A percentile compares a stretch with the other conserved stretches of the same genome.
Evolutionary conservation across 1,139 yeast genomes (phyloP).

Genomic region (Candida buenavistaensis): DNA sequence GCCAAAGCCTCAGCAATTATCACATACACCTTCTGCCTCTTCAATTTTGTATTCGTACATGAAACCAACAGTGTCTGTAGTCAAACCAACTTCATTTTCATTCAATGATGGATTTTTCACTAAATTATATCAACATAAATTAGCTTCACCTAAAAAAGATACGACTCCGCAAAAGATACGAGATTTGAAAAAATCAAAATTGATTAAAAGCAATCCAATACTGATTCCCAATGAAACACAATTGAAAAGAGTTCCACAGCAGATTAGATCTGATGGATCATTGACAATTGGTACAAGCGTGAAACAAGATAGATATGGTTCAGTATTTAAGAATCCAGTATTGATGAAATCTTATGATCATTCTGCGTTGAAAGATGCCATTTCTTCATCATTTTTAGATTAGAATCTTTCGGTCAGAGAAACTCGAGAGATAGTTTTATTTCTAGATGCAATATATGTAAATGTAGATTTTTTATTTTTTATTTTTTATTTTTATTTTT

Average conservation of each 20-base stretch:
- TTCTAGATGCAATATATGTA: neutral
- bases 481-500: conserved; percentile 3
- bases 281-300: conserved; percentile 46
- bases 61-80: neutral
- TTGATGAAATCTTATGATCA: conserved; percentile 38
- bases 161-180: conserved; percentile 21
- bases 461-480: conserved; percentile 1
- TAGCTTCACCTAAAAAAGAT: neutral
- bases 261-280: conserved; percentile 29
- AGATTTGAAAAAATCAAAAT: conserved; percentile 16
- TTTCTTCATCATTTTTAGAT: conserved; percentile 19
- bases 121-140: conserved; percentile 1
- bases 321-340: conserved; percentile 39
- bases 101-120: conserved; percentile 3
- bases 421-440: conserved; percentile 8
- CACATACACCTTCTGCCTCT: conserved; percentile 5
- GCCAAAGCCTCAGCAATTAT: neutral
- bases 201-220: conserved; percentile 20
- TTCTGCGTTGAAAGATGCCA: conserved; percentile 36
- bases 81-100: conserved; percentile 2
- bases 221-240: conserved; percentile 22
- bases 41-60: conserved; percentile 5
- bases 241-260: conserved; percentile 27
- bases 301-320: conserved; percentile 43
- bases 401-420: conserved; percentile 5